Conservation (phyloP, 257 asterid genomes). For the Solanum virginianum region DNA sequence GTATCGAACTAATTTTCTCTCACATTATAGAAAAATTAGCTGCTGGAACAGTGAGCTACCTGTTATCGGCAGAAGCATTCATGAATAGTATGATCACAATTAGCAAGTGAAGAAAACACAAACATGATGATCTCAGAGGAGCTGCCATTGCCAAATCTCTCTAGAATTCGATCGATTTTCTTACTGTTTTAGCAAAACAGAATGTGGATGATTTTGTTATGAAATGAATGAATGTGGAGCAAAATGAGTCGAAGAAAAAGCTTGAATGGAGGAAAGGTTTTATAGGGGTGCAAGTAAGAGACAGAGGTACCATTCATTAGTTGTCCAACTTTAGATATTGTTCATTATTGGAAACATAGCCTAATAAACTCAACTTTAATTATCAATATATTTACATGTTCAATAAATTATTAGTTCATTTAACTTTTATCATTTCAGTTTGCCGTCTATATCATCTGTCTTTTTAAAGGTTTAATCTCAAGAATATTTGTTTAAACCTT, state of each 20-base stretch:
- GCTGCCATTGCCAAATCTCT: background rate
- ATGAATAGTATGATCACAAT: conserved; percentile 17
- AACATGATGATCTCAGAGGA: background rate
- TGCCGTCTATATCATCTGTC: background rate
- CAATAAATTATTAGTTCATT: background rate
- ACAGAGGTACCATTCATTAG: background rate
- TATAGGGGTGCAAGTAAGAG: conserved; percentile 14
- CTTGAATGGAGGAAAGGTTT: conserved; percentile 19
- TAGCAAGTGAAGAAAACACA: conserved; percentile 17
- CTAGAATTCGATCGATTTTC: background rate
- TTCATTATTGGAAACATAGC: background rate
- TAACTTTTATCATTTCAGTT: background rate
- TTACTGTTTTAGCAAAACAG: background rate
- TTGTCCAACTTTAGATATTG: background rate
- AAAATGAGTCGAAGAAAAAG: conserved; percentile 19
- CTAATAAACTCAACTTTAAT: background rate
- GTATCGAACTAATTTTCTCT: background rate
- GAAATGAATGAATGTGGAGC: background rate
- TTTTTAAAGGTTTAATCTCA: background rate
- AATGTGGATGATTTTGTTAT: background rate
- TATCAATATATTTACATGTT: background rate
- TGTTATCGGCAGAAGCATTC: conserved; percentile 17
- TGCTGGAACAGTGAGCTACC: conserved; percentile 17
- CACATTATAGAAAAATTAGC: background rate
- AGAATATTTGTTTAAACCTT: background rate